Base-by-base conservation (phyloP, 768 basidiomycete species). In the Suillus clintonianus region DNA sequence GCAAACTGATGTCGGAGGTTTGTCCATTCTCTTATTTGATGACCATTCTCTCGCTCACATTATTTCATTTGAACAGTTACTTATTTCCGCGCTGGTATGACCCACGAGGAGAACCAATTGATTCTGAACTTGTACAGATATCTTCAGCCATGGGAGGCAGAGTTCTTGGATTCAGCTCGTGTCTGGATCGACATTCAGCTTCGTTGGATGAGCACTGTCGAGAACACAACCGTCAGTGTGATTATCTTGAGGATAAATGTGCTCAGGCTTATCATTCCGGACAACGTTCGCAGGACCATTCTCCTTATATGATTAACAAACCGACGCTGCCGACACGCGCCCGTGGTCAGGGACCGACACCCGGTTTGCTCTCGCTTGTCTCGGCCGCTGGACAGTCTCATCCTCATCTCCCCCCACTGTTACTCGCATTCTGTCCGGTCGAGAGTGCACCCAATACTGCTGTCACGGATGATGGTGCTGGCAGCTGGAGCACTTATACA, bases 31-130 rank as follows among this genome's bases (percentile, higher is more conserved):
- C 45, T 6, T 27, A 11, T 43, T 30, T 34, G 30, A 56, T 61
- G 37, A 8, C 3, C n/a, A 15, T 59, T 27, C 10, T 34, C 19
- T 50, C 0, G 14, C 43, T 34, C 5, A 30, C 37, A 32, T 9
- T 36, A 22, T 19, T 22, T 34, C 14, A 8, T 47, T 42, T 30
- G 59, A 58, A 17, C 63, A 89, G 95, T 98, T 64, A 96, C 96
- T 5, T 97, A 99, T 78, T 99, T 99, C 94, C 91, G 97, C 71
- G 94, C 97, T 64, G 97, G 97, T 73, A 97, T 98, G 97, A 91
- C 92, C 14, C 94, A 96, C 62, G 93, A 95, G 72, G 93, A 95
- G 70, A 94, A 94, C 70, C 92, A 96, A 71, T 85, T 99, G 36
- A 99, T 98, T 72, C 97, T 96, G 56, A 99, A 99, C 77, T 74